Evolutionary conservation across 2,329 filamentous ascomycete genomes (phyloP).

Genomic region (Colletotrichum tamarilloi): DNA sequence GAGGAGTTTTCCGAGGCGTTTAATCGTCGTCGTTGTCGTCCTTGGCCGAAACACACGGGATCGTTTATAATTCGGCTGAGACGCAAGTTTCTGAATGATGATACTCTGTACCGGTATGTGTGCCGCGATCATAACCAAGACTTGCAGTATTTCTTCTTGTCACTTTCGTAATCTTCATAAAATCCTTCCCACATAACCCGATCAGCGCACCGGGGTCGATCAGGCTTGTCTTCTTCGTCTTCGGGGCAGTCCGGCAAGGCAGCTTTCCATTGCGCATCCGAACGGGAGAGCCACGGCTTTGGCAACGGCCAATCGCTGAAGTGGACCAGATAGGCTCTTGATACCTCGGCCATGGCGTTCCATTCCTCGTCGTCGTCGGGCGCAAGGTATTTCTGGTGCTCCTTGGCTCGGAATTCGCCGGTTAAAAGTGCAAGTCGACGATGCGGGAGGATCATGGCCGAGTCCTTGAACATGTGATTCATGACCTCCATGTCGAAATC

Average conservation of each 20-base stretch:
- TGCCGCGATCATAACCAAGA: slow-evolving; percentile 1
- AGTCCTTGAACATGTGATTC: slow-evolving; percentile 69
- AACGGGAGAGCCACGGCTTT: slow-evolving; percentile 60
- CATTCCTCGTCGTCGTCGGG: slow-evolving; percentile 63
- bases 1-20: too few species aligned
- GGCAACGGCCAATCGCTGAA: slow-evolving; percentile 79
- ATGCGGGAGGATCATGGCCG: slow-evolving; percentile 72
- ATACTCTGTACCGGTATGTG: neutral
- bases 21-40: too few species aligned
- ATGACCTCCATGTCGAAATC: slow-evolving; percentile 76
- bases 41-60: too few species aligned
- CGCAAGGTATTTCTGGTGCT: slow-evolving; percentile 59
- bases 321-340: slow-evolving; percentile 74
- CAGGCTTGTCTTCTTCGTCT: neutral
- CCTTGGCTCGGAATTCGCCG: slow-evolving; percentile 68
- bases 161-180: slow-evolving; percentile 19
- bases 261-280: slow-evolving; percentile 23
- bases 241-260: slow-evolving; percentile 19
- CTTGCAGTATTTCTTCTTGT: slow-evolving; percentile 20
- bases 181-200: slow-evolving; percentile 20
- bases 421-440: slow-evolving; percentile 70
- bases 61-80: neutral
- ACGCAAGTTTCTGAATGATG: too few species aligned
- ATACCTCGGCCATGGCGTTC: slow-evolving; percentile 63
- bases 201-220: slow-evolving; percentile 19